Percentiles rank a stretch among this genome's conserved stretches.
Evolutionary conservation across 2,329 filamentous ascomycete species (phyloP).

Genomic region (Drechslerella coelobrocha): DNA sequence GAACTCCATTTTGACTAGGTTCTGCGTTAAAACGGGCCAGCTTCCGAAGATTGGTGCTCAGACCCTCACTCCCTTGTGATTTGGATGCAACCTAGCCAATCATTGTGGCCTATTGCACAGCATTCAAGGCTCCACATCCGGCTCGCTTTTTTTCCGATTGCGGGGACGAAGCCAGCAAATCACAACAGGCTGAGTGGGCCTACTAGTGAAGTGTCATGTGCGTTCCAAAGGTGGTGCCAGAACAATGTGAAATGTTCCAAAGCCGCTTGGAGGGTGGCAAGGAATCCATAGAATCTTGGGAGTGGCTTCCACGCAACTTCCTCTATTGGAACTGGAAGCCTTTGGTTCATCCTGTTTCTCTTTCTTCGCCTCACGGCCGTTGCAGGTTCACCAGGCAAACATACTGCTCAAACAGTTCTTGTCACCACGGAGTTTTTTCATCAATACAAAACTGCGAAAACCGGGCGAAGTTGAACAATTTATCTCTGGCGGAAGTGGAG

Average conservation of each 20-base stretch:
- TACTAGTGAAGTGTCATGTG: slow-evolving; percentile 45
- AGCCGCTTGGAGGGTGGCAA: slow-evolving; percentile 42
- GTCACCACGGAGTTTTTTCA: neutral
- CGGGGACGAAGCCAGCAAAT: slow-evolving; percentile 41
- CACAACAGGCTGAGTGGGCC: slow-evolving; percentile 22
- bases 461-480: slow-evolving; percentile 18
- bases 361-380: slow-evolving; percentile 18
- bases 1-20: slow-evolving; percentile 24
- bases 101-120: slow-evolving; percentile 12
- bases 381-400: slow-evolving; percentile 26
- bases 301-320: slow-evolving; percentile 51
- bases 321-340: slow-evolving; percentile 38
- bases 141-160: slow-evolving; percentile 51
- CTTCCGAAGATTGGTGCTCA: slow-evolving; percentile 41
- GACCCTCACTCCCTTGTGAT: slow-evolving; percentile 30
- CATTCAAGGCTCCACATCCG: slow-evolving; percentile 45
- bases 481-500: slow-evolving; percentile 41
- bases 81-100: slow-evolving; percentile 9
- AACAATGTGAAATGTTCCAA: slow-evolving; percentile 42
- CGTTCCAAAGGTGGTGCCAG: slow-evolving; percentile 37
- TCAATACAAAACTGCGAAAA: slow-evolving; percentile 11
- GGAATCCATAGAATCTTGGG: slow-evolving; percentile 45
- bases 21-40: slow-evolving; percentile 50
- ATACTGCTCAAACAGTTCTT: slow-evolving; percentile 28
- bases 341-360: slow-evolving; percentile 17